phyloP scores from a whole-genome alignment of 1,284 basidiomycete species.

The Meripilus lineatus region DNA sequence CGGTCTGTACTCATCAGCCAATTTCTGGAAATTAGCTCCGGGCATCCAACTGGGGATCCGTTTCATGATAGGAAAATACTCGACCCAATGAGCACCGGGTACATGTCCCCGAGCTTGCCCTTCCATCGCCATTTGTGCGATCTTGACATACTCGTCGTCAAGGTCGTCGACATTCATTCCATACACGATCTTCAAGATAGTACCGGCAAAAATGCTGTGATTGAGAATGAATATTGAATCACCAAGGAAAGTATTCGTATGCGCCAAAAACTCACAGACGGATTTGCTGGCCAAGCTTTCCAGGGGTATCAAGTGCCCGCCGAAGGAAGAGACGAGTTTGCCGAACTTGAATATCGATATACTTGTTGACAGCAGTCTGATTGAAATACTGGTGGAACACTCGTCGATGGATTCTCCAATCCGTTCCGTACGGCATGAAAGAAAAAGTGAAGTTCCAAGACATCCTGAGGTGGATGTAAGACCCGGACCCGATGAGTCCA shows the following conservation, averaged over 20 bases:
- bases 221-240: background rate
- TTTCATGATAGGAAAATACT: constrained; percentile 7
- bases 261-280: constrained; percentile 19
- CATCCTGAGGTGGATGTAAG: background rate
- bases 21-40: constrained; percentile 7
- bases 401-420: constrained; percentile 24
- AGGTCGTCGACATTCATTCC: constrained; percentile 7
- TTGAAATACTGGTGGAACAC: constrained; percentile 19
- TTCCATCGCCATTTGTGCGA: background rate
- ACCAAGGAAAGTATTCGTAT: background rate
- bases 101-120: constrained; percentile 2
- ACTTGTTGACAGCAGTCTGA: constrained; percentile 8
- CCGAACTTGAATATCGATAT: constrained; percentile 14
- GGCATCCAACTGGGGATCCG: constrained; percentile 9
- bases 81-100: constrained; percentile 9
- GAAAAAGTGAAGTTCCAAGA: constrained; percentile 25
- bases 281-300: constrained; percentile 13
- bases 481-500: background rate
- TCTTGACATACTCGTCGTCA: constrained; percentile 5
- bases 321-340: constrained; percentile 16
- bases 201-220: constrained; percentile 5
- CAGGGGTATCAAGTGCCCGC: constrained; percentile 16
- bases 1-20: constrained; percentile 6
- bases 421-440: constrained; percentile 25
- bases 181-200: constrained; percentile 7